Percentiles rank a stretch among this genome's conserved stretches.
phyloP scores from a whole-genome alignment of 345 rosid genomes.

The Arabidopsis thaliana region TAIR10.1 NC_003074.8:3897001-3897500 shows the following conservation, averaged over 20 bases:
- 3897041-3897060: slow-evolving; percentile 37
- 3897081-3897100: slow-evolving; percentile 34
- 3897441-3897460: background rate
- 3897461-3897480: slow-evolving; percentile 8
- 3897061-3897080: slow-evolving; percentile 36
- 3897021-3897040: slow-evolving; percentile 32
- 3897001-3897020: background rate
- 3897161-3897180: background rate
- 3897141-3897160: slow-evolving; percentile 31
- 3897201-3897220: background rate
- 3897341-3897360: slow-evolving; percentile 4
- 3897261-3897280: slow-evolving; percentile 31
- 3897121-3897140: slow-evolving; percentile 37
- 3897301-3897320: background rate
- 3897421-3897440: background rate
- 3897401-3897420: slow-evolving; percentile 10
- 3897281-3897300: slow-evolving; percentile 11
- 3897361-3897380: slow-evolving; percentile 28
- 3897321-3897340: background rate
- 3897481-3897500: background rate
- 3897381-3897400: slow-evolving; percentile 18
- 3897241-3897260: slow-evolving; percentile 29
- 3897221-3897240: slow-evolving; percentile 36
- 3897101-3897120: background rate
- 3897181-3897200: slow-evolving; percentile 2